phyloP scores from a whole-genome alignment of 495 filamentous ascomycete genomes.

The Neurospora sp. region DNA sequence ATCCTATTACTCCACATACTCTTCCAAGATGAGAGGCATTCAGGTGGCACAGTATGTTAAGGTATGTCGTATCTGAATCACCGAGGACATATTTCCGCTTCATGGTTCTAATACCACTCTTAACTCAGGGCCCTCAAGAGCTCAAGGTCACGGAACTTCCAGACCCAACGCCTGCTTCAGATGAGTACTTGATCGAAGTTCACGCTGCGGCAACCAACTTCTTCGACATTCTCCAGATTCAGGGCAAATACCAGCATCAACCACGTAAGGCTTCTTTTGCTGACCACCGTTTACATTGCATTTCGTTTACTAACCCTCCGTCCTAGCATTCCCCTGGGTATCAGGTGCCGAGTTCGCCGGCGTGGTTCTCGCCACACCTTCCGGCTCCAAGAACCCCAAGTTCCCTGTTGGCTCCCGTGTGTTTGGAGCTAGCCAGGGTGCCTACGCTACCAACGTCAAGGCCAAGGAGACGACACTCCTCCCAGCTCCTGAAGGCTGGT shows the following conservation, averaged over 20 bases:
- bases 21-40: constrained; percentile 63
- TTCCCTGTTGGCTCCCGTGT: constrained; percentile 72
- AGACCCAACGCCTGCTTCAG: constrained; percentile 53
- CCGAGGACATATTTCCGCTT: not conserved
- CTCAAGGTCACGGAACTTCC: constrained; percentile 66
- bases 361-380: constrained; percentile 55
- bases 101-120: constrained; percentile 1
- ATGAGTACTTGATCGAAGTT: constrained; percentile 82
- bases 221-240: constrained; percentile 88
- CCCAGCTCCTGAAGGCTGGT: constrained; percentile 71
- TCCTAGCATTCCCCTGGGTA: constrained; percentile 67
- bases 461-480: constrained; percentile 57
- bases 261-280: constrained; percentile 29
- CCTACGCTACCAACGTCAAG: constrained; percentile 67
- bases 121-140: constrained; percentile 57
- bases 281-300: not conserved
- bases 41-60: constrained; percentile 77
- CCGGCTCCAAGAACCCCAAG: constrained; percentile 25
- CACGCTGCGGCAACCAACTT: constrained; percentile 88
- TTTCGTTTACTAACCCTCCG: not conserved
- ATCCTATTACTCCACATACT: not conserved
- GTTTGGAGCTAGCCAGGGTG: constrained; percentile 80
- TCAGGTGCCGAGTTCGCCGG: constrained; percentile 83
- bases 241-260: constrained; percentile 62
- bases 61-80: constrained; percentile 21